Evolutionary conservation across 768 basidiomycete genomes (phyloP).

Genomic region (Nidularia sp.): DNA sequence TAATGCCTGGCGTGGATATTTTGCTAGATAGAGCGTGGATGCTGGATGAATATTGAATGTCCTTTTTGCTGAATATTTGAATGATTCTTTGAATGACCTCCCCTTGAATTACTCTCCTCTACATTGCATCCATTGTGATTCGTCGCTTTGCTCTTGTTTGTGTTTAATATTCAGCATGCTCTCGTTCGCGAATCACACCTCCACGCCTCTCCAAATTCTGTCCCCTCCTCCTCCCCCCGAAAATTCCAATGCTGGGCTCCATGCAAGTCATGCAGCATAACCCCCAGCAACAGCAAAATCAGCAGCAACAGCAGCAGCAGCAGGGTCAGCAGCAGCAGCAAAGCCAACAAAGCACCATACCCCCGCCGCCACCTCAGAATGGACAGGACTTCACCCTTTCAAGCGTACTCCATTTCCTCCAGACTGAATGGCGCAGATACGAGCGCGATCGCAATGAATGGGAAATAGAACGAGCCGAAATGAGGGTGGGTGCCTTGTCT

Average conservation of each 20-base stretch:
- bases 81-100: too few relatives aligned
- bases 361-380: constrained; percentile 77
- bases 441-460: constrained; percentile 99
- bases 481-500: constrained; percentile 69
- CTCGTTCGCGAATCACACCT: constrained; percentile 16
- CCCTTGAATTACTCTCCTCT: too few relatives aligned
- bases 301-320: constrained; percentile 53
- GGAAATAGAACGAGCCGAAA: constrained; percentile 99
- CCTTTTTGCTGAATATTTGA: too few relatives aligned
- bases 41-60: too few relatives aligned
- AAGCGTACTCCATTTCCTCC: constrained; percentile 92
- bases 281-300: constrained; percentile 59
- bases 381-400: constrained; percentile 93
- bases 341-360: constrained; percentile 51
- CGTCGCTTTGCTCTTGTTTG: constrained; percentile 37
- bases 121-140: background rate
- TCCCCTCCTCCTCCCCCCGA: constrained; percentile 10
- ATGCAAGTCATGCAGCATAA: constrained; percentile 58
- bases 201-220: constrained; percentile 9
- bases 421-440: constrained; percentile 97
- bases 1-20: background rate
- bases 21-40: constrained; percentile 2
- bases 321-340: constrained; percentile 48
- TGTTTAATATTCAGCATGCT: constrained; percentile 17
- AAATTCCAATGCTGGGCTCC: constrained; percentile 65